Conservation (phyloP, 2,329 filamentous ascomycete genomes). For the Colletotrichum sp. region DNA sequence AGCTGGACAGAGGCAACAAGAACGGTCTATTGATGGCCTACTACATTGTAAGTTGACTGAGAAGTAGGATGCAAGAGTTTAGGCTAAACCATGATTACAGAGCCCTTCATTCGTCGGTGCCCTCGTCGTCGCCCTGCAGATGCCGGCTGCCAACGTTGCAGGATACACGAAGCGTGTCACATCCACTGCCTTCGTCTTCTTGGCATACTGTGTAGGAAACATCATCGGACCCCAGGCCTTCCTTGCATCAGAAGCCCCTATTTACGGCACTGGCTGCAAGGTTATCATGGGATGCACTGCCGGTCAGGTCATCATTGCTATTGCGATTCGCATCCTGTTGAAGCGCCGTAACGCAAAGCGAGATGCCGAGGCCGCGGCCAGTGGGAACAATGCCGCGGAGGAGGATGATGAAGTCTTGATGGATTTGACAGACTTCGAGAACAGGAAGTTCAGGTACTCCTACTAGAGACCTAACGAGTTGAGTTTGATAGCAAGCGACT, state of each 20-base stretch:
- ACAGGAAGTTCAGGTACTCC: constrained; percentile 24
- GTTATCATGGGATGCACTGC: constrained; percentile 51
- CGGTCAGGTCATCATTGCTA: constrained; percentile 40
- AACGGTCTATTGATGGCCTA: constrained; percentile 41
- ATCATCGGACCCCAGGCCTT: constrained; percentile 44
- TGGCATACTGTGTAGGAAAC: constrained; percentile 44
- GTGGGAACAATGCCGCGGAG: constrained; percentile 36
- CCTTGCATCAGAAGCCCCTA: constrained; percentile 37
- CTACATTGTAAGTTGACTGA: constrained; percentile 43
- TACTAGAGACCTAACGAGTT: not conserved
- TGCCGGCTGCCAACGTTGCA: constrained; percentile 52
- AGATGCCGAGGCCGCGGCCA: constrained; percentile 32
- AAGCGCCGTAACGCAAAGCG: constrained; percentile 40
- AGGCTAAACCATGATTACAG: constrained; percentile 23
- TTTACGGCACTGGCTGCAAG: constrained; percentile 57
- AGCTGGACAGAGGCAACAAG: constrained; percentile 41
- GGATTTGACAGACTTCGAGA: constrained; percentile 39
- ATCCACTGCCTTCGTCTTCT: constrained; percentile 48
- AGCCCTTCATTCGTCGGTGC: constrained; percentile 43
- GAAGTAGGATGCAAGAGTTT: constrained; percentile 49
- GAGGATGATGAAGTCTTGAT: constrained; percentile 29
- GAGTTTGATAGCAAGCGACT: not conserved
- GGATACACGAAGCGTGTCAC: constrained; percentile 54
- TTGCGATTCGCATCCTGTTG: constrained; percentile 38
- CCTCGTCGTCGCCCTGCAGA: constrained; percentile 57